Percentiles rank a stretch among this genome's conserved stretches.
Evolutionary conservation across 2,329 filamentous ascomycete genomes (phyloP).

Genomic region (Apiospora marii): DNA sequence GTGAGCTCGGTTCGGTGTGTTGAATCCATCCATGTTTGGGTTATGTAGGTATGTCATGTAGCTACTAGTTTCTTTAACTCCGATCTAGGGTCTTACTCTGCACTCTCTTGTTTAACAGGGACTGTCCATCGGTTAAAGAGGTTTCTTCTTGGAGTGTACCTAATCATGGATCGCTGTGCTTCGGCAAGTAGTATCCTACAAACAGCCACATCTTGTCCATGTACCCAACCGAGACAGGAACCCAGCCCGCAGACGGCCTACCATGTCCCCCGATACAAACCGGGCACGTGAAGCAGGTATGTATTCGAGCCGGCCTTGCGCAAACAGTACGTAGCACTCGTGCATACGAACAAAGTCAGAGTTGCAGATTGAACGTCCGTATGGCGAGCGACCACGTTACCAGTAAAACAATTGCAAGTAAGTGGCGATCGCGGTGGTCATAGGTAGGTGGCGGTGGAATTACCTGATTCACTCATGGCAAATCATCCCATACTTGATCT

Average conservation of each 20-base stretch:
- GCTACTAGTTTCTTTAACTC: not conserved
- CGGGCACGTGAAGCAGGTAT: not conserved
- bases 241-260: not conserved
- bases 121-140: not conserved
- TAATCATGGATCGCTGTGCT: not conserved
- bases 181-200: not conserved
- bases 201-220: not conserved
- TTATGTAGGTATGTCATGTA: not conserved
- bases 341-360: slow-evolving; percentile 4
- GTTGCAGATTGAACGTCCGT: not conserved
- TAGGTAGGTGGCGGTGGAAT: not conserved
- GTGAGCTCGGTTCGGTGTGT: not conserved
- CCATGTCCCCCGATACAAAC: slow-evolving; percentile 1
- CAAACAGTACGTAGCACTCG: slow-evolving; percentile 12
- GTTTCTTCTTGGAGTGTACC: not conserved
- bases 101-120: not conserved
- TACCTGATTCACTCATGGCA: not conserved
- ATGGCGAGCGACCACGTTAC: not conserved
- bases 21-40: not conserved
- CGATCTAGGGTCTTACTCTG: not conserved
- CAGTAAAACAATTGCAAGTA: not conserved
- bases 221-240: slow-evolving; percentile 4
- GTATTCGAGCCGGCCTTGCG: not conserved
- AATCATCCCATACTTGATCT: slow-evolving; percentile 6
- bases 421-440: not conserved